Evolutionary conservation across 441 rosid species (phyloP).

Genomic region (Manihot esculenta): DNA sequence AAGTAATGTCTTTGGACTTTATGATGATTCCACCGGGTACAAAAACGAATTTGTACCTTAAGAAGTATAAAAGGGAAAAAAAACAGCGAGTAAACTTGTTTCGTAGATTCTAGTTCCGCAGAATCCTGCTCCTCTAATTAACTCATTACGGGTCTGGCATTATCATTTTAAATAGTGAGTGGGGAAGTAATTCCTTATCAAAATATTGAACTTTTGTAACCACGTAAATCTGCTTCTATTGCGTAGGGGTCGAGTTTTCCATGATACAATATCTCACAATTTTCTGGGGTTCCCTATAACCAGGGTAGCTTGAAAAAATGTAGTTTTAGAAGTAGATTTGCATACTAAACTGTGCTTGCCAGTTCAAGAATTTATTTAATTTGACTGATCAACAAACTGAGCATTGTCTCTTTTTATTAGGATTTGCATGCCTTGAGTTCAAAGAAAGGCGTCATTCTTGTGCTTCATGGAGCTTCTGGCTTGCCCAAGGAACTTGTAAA

Average conservation of each 20-base stretch:
- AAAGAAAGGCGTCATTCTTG: conserved; percentile 77
- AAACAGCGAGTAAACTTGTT: neutral
- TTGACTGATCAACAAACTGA: neutral
- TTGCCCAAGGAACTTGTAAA: conserved; percentile 66
- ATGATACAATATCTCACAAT: neutral
- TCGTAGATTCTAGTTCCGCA: neutral
- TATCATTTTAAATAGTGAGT: neutral
- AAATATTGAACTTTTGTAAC: neutral
- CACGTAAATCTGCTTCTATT: neutral
- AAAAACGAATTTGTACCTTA: neutral
- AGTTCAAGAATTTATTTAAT: neutral
- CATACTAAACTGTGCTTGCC: neutral
- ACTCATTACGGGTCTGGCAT: neutral
- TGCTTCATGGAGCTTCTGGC: conserved; percentile 97
- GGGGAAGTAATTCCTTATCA: neutral
- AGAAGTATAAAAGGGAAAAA: neutral
- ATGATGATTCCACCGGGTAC: neutral
- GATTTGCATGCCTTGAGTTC: conserved; percentile 60
- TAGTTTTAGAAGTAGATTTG: neutral
- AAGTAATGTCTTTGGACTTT: neutral
- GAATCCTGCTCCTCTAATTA: neutral
- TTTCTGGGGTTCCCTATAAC: neutral
- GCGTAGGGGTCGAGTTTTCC: neutral
- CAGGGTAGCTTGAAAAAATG: neutral
- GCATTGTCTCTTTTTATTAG: conserved; percentile 35